Conservation (phyloP, 345 rosid species). For the Populus ilicifolia region DNA sequence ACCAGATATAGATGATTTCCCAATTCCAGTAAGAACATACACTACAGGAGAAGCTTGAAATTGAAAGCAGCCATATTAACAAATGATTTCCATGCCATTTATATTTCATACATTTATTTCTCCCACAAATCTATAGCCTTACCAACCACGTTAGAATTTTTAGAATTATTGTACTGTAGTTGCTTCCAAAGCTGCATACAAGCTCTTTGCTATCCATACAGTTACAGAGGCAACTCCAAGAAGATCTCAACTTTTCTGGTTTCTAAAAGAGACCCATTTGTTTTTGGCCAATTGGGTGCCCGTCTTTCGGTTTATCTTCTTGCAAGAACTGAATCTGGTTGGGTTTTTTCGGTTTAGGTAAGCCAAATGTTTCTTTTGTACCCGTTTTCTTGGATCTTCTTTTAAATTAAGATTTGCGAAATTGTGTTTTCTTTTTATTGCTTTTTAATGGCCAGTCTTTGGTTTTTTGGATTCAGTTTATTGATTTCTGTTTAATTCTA, state of each 20-base stretch:
- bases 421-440: background rate
- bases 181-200: background rate
- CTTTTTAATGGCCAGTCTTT: background rate
- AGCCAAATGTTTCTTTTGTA: constrained; percentile 10
- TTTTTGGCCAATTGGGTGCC: constrained; percentile 18
- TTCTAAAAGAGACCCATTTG: constrained; percentile 10
- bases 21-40: background rate
- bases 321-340: constrained; percentile 8
- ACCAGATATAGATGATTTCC: background rate
- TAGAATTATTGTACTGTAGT: background rate
- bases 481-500: background rate
- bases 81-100: background rate
- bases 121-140: background rate
- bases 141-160: background rate
- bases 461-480: background rate
- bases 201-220: background rate
- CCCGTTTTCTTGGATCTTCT: constrained; percentile 25
- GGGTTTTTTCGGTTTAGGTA: constrained; percentile 30
- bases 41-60: background rate
- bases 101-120: background rate
- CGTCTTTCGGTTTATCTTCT: constrained; percentile 17
- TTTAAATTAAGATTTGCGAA: background rate
- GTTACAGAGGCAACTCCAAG: background rate
- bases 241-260: constrained; percentile 1
- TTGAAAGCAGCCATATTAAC: background rate